These are phyloP conservation scores for Kalmanozyma brasiliensis DNA, from an alignment of 1,284 basidiomycete species.

Conservation along the genomic window DNA sequence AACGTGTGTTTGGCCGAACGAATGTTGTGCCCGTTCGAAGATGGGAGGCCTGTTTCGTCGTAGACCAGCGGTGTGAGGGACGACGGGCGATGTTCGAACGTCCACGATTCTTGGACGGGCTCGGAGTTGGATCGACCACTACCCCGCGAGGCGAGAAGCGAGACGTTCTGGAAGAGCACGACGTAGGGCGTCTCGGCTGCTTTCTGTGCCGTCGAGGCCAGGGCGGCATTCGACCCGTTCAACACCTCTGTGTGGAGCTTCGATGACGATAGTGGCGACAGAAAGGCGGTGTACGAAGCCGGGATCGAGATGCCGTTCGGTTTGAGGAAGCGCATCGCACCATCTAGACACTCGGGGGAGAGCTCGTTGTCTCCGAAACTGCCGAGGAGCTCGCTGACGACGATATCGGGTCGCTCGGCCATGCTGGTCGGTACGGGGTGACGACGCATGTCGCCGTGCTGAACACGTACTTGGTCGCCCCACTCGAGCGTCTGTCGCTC, in stretches of 20 bases:
- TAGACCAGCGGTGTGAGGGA: constrained; percentile 49
- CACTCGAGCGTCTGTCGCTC: constrained; percentile 73
- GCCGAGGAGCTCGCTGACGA: constrained; percentile 94
- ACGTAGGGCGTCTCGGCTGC: constrained; percentile 92
- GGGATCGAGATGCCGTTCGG: constrained; percentile 93
- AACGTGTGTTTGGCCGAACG: constrained; percentile 74
- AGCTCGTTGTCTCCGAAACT: constrained; percentile 99
- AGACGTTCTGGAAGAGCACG: constrained; percentile 92
- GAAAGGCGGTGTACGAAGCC: constrained; percentile 90
- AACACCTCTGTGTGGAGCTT: constrained; percentile 74
- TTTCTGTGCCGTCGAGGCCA: constrained; percentile 68
- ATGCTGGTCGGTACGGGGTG: constrained; percentile 71
- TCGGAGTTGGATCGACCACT: constrained; percentile 74
- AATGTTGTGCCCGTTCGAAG: constrained; percentile 70
- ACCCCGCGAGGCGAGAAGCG: constrained; percentile 69
- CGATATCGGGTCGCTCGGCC: constrained; percentile 83
- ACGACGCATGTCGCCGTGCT: constrained; percentile 93
- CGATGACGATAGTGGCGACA: constrained; percentile 91
- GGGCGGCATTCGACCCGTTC: constrained; percentile 30
- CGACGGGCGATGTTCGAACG: constrained; percentile 80
- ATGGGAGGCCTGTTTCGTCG: constrained; percentile 62
- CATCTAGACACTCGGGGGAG: constrained; percentile 95
- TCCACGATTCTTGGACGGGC: constrained; percentile 94
- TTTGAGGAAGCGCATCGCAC: constrained; percentile 79
- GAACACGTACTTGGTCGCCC: constrained; percentile 80